phyloP scores from a whole-genome alignment of 306 rosid genomes.

The Vigna radiata region DNA sequence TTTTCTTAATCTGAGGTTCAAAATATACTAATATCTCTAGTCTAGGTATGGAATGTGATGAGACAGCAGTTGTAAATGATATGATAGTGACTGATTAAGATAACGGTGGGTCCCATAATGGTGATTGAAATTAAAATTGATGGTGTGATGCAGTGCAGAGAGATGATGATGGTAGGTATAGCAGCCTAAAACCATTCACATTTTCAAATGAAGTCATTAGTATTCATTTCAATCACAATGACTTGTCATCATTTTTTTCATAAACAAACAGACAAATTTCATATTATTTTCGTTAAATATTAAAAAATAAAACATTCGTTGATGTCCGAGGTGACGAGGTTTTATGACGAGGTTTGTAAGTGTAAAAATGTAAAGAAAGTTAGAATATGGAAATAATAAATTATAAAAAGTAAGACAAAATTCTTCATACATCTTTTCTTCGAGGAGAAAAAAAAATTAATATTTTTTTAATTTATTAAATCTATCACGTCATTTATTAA shows the following conservation, averaged over 20 bases:
- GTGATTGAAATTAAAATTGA: neutral
- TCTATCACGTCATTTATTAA: too few species aligned
- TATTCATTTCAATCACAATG: neutral
- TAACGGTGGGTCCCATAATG: neutral
- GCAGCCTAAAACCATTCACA: neutral
- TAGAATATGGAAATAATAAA: too few species aligned
- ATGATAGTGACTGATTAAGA: neutral
- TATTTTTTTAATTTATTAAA: too few species aligned
- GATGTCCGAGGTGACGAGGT: neutral
- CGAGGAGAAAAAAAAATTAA: too few species aligned
- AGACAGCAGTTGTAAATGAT: neutral
- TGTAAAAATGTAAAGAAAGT: too few species aligned
- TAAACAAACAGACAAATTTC: neutral
- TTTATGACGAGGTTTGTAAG: neutral
- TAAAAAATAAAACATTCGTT: neutral
- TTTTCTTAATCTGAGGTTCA: neutral
- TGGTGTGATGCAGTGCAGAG: neutral
- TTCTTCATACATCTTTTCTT: too few species aligned
- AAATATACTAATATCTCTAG: neutral
- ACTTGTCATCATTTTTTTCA: neutral
- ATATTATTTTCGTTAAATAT: neutral
- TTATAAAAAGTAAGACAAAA: too few species aligned
- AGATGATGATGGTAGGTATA: constrained; percentile 10
- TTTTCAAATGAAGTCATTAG: neutral
- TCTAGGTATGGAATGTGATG: neutral